phyloP scores from a whole-genome alignment of 2,329 filamentous ascomycete genomes.

The Conoideocrella luteorostrata region DNA sequence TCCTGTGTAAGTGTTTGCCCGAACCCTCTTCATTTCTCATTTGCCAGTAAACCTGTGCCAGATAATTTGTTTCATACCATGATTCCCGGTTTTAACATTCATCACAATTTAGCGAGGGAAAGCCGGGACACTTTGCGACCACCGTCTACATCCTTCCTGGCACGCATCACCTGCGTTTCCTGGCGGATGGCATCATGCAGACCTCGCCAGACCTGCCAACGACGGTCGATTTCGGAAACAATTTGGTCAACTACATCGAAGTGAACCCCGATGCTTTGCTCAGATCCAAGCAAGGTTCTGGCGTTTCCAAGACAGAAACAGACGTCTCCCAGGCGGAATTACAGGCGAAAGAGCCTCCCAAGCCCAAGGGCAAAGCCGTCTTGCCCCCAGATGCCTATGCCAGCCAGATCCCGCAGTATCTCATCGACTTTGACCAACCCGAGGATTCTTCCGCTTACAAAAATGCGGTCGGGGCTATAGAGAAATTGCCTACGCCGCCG shows the following conservation, averaged over 20 bases:
- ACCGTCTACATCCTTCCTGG: constrained; percentile 81
- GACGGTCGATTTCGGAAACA: constrained; percentile 96
- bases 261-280: constrained; percentile 64
- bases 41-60: neutral
- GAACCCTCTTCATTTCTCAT: neutral
- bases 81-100: neutral
- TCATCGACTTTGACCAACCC: constrained; percentile 78
- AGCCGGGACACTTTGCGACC: constrained; percentile 63
- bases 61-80: neutral
- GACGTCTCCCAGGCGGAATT: constrained; percentile 7
- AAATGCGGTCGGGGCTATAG: constrained; percentile 66
- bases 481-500: constrained; percentile 76
- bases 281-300: constrained; percentile 18
- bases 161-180: constrained; percentile 93
- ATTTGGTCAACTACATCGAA: constrained; percentile 97
- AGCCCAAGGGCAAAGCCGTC: constrained; percentile 48
- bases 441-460: constrained; percentile 72
- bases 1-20: constrained; percentile 76
- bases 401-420: constrained; percentile 71
- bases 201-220: constrained; percentile 83
- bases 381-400: constrained; percentile 58
- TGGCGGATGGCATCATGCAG: constrained; percentile 90
- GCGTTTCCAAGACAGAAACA: constrained; percentile 10
- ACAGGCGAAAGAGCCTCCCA: constrained; percentile 35
- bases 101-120: constrained; percentile 37